Base-by-base conservation (phyloP, 1,284 basidiomycete species). In the Neonothopanus nambi region DNA sequence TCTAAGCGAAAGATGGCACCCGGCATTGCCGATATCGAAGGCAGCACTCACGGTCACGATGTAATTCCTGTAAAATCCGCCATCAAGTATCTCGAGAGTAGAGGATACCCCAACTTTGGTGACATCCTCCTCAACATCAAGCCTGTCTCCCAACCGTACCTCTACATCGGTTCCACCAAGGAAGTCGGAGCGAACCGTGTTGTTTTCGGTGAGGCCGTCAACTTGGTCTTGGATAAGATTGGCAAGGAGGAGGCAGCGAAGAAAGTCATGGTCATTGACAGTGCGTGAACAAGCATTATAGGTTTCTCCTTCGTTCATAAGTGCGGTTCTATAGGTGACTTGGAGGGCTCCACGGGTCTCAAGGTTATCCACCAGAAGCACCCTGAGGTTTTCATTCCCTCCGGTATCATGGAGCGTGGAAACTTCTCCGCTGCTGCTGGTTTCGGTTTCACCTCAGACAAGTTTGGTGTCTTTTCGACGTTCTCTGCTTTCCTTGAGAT, bases 401-500 rank as follows among this genome's bases (percentile, higher is more conserved):
- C 88, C 23, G 91, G 91, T 54, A 90, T 91, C 67, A 89, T 89
- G 87, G 88, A 91, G 68, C 80, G 89, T 47, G 84, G 88, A 55
- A 91, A 91, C 70, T 87, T 91, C 68, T 87, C 85, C 37, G 90
- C 91, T 7, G 91, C 91, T 4, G 90, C 91, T 28, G 91, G 91
- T 24, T 93, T 92, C 67, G 91, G 91, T 51, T 92, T 89, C 64
- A 84, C 80, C 42, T 68, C 75, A 43, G 76, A 87, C 61, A 89
- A 88, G 68, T 89, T 85, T 57, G 88, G 87, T 61, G 87, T 91
- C 56, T 91, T 90, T 75, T 91, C 88, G 20, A 93, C 91, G 5
- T 93, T 93, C 73, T 89, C 87, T 46, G 91, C 91, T 4, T 93
- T 93, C 77, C 75, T 92, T 56, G 91, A 93, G 77, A 93, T 93